Conservation (phyloP, 495 filamentous ascomycete species). For the Extremus antarcticus region DNA sequence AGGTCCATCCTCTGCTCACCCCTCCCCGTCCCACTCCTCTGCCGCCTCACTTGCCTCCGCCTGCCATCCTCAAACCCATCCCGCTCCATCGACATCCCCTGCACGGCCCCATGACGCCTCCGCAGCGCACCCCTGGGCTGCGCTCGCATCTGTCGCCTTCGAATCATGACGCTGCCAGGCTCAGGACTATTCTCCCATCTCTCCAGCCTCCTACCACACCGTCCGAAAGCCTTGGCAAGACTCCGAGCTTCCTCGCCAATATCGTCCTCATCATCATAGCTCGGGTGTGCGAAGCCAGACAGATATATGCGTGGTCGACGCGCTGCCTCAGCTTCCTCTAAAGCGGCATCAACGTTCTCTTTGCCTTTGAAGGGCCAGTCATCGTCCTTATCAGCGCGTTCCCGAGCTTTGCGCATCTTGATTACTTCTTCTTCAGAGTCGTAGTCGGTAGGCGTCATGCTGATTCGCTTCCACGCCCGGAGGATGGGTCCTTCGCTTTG, state of each 20-base stretch:
- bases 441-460: slow-evolving; percentile 58
- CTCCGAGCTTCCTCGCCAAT: slow-evolving; percentile 27
- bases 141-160: slow-evolving; percentile 4
- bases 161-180: slow-evolving; percentile 13
- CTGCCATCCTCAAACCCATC: slow-evolving; percentile 3
- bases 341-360: slow-evolving; percentile 1
- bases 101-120: not conserved
- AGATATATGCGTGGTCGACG: slow-evolving; percentile 14
- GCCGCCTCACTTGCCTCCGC: not conserved
- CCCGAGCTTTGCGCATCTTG: slow-evolving; percentile 3
- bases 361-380: slow-evolving; percentile 4
- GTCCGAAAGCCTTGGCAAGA: slow-evolving; percentile 17
- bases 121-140: not conserved
- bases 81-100: slow-evolving; percentile 6
- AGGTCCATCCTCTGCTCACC: not conserved
- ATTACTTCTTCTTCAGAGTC: slow-evolving; percentile 62
- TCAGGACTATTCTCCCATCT: slow-evolving; percentile 23
- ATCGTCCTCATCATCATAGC: slow-evolving; percentile 18
- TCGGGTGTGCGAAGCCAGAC: slow-evolving; percentile 6
- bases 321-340: slow-evolving; percentile 6
- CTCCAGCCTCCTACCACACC: slow-evolving; percentile 22
- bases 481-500: slow-evolving; percentile 51
- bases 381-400: slow-evolving; percentile 7
- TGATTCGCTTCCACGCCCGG: slow-evolving; percentile 57
- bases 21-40: slow-evolving; percentile 5